A percentile compares a stretch with the other conserved stretches of the same genome.
Conservation (phyloP, 768 basidiomycete genomes). For the Psilocybe cyanescens region DNA sequence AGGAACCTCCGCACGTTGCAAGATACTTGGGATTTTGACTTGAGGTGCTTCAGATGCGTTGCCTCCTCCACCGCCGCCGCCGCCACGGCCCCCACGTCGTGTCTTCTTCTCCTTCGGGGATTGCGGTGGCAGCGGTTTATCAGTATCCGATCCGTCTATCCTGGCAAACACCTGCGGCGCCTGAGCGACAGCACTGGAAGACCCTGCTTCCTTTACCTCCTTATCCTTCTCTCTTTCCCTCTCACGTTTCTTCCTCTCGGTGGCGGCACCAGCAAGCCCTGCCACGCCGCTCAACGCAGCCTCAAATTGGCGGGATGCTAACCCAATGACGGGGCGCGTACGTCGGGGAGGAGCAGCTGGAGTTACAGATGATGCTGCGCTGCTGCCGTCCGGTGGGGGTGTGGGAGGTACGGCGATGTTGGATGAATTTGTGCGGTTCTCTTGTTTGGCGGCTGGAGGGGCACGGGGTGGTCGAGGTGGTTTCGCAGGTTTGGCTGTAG, state of each 20-base stretch:
- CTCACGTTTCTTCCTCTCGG: slow-evolving; percentile 29
- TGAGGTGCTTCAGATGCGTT: slow-evolving; percentile 13
- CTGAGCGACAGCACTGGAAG: slow-evolving; percentile 9
- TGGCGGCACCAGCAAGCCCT: slow-evolving; percentile 39
- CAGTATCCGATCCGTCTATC: slow-evolving; percentile 20
- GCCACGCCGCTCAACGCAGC: slow-evolving; percentile 71
- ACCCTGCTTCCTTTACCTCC: slow-evolving; percentile 24
- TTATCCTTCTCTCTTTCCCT: slow-evolving; percentile 31
- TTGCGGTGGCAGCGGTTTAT: slow-evolving; percentile 14
- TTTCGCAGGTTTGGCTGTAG: slow-evolving; percentile 19
- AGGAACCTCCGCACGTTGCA: slow-evolving; percentile 31
- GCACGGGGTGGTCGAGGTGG: slow-evolving; percentile 18
- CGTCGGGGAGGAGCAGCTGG: slow-evolving; percentile 39
- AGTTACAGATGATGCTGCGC: slow-evolving; percentile 14
- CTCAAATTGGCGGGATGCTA: slow-evolving; percentile 72
- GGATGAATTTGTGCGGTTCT: slow-evolving; percentile 8
- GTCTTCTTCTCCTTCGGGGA: slow-evolving; percentile 26
- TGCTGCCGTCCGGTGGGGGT: slow-evolving; percentile 4
- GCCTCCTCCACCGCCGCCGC: slow-evolving; percentile 2
- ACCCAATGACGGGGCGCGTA: slow-evolving; percentile 60
- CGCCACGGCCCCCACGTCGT: slow-evolving; percentile 23
- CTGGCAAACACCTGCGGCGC: slow-evolving; percentile 11
- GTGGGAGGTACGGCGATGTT: slow-evolving; percentile 16
- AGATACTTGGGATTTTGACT: slow-evolving; percentile 33
- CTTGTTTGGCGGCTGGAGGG: slow-evolving; percentile 15